phyloP scores from a whole-genome alignment of 2,329 filamentous ascomycete genomes.

The Monosporascus sp. region DNA sequence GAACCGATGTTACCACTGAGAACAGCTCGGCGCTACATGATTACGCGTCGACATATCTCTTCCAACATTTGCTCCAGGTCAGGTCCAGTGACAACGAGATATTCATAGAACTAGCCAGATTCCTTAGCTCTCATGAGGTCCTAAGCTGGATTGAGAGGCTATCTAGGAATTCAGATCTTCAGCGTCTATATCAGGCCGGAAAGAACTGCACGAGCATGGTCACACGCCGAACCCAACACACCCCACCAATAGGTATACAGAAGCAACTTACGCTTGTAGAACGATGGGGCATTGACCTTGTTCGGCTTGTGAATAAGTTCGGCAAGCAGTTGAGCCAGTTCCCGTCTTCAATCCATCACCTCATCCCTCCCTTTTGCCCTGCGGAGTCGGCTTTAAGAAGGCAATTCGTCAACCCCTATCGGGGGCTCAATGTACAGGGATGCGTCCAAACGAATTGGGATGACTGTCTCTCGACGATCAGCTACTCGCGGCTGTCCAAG shows the following conservation, averaged over 20 bases:
- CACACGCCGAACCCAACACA: conserved; percentile 6
- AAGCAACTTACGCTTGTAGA: conserved; percentile 9
- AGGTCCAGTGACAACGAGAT: conserved; percentile 9
- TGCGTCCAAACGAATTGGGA: conserved; percentile 12
- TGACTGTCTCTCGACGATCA: conserved; percentile 17
- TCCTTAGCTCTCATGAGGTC: conserved; percentile 10
- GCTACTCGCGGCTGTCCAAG: conserved; percentile 5
- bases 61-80: conserved; percentile 15
- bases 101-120: conserved; percentile 11
- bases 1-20: background rate
- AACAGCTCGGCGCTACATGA: conserved; percentile 2
- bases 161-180: conserved; percentile 9
- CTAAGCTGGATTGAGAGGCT: conserved; percentile 19
- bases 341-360: conserved; percentile 16
- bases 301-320: conserved; percentile 18
- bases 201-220: conserved; percentile 12
- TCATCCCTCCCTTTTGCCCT: conserved; percentile 22
- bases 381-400: conserved; percentile 13
- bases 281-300: conserved; percentile 18
- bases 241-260: conserved; percentile 3
- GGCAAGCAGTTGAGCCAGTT: conserved; percentile 4
- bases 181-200: conserved; percentile 17
- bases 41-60: conserved; percentile 19
- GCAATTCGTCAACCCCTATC: conserved; percentile 11
- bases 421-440: conserved; percentile 14